Conservation (phyloP, 106 monocot species). For the Cymbidium sinense region DNA sequence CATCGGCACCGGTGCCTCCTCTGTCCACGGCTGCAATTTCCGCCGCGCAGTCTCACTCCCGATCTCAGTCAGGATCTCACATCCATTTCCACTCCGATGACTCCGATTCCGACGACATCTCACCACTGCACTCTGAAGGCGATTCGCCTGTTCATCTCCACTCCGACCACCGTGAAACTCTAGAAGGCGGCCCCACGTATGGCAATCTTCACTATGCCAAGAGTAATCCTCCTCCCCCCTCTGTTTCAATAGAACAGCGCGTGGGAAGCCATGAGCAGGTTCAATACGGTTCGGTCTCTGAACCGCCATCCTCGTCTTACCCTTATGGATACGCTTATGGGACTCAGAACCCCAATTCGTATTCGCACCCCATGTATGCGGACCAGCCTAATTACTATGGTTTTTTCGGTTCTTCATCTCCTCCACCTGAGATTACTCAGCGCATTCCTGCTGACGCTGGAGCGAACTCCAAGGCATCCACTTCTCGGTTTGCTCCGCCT, state of each 20-base stretch:
- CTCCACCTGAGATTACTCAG: constrained; percentile 18
- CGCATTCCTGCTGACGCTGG: not conserved
- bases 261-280: constrained; percentile 9
- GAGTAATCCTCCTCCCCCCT: constrained; percentile 35
- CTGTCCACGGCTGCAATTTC: not conserved
- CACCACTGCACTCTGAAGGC: constrained; percentile 41
- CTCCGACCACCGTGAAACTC: not conserved
- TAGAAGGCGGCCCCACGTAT: not conserved
- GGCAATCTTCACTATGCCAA: constrained; percentile 36
- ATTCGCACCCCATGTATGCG: constrained; percentile 12
- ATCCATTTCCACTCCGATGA: constrained; percentile 52
- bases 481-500: constrained; percentile 32
- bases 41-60: constrained; percentile 19
- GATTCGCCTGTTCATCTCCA: constrained; percentile 12
- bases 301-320: constrained; percentile 4
- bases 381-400: constrained; percentile 15
- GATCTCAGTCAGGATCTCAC: constrained; percentile 59
- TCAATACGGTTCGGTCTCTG: constrained; percentile 6
- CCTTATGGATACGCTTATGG: not conserved
- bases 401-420: constrained; percentile 29
- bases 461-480: constrained; percentile 2
- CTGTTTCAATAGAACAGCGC: constrained; percentile 45
- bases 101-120: constrained; percentile 30
- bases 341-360: not conserved
- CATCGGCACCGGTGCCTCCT: constrained; percentile 6